These are phyloP conservation scores for Candida easanensis DNA, from an alignment of 805 yeast species.

Conservation along the genomic window DNA sequence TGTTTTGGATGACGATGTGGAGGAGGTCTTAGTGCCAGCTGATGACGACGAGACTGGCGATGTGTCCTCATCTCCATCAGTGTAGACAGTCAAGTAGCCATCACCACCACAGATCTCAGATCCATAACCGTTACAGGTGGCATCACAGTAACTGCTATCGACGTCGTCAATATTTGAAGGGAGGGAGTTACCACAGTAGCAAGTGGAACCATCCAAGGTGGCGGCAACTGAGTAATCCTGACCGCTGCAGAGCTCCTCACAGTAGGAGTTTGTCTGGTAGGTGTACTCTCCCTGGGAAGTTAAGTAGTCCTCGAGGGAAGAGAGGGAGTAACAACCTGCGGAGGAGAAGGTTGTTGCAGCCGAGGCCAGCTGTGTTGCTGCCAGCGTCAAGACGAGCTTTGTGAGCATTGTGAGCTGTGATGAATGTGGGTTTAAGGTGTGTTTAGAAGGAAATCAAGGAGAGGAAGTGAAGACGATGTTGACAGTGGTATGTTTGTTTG, in stretches of 20 bases:
- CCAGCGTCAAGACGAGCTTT: slow-evolving; percentile 4
- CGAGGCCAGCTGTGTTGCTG: background rate
- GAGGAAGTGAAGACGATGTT: too few species aligned
- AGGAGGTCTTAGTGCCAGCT: slow-evolving; percentile 5
- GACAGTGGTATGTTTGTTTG: background rate
- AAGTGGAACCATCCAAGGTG: slow-evolving; percentile 47
- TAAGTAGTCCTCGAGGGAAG: slow-evolving; percentile 26
- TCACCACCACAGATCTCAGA: slow-evolving; percentile 64
- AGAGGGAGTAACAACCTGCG: slow-evolving; percentile 35
- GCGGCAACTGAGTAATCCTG: slow-evolving; percentile 47
- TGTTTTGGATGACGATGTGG: slow-evolving; percentile 8
- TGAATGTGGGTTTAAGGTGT: background rate
- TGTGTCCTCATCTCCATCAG: slow-evolving; percentile 29
- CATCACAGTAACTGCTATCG: slow-evolving; percentile 37
- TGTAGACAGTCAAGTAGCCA: slow-evolving; percentile 43
- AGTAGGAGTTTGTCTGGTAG: slow-evolving; percentile 59
- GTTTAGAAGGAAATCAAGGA: too few species aligned
- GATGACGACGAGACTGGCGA: slow-evolving; percentile 13
- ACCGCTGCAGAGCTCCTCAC: slow-evolving; percentile 49
- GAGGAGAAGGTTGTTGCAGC: slow-evolving; percentile 5
- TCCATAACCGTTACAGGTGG: slow-evolving; percentile 60
- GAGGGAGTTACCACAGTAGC: slow-evolving; percentile 63
- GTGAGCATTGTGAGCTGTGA: slow-evolving; percentile 5
- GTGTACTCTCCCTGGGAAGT: slow-evolving; percentile 44
- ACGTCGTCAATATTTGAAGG: slow-evolving; percentile 32